phyloP scores from a whole-genome alignment of 768 basidiomycete genomes.

The Mycena haematopus region DNA sequence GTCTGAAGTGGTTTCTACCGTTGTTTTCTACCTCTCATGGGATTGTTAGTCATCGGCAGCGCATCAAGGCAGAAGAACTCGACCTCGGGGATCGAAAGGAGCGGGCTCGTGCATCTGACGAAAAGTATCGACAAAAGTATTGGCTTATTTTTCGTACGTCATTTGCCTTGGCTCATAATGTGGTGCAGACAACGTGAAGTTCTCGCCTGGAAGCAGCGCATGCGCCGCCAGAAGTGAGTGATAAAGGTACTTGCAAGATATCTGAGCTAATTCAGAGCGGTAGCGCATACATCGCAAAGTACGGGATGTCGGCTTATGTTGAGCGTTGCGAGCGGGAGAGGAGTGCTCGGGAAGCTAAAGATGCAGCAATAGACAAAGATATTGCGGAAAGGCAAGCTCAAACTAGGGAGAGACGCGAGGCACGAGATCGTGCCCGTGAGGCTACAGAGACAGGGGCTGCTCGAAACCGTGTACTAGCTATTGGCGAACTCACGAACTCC shows the following conservation, averaged over 20 bases:
- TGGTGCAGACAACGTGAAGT: not conserved
- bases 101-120: not conserved
- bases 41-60: not conserved
- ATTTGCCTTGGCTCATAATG: not conserved
- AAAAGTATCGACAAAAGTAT: constrained; percentile 5
- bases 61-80: not conserved
- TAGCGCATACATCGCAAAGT: not conserved
- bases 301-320: not conserved
- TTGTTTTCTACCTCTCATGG: not conserved
- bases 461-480: too few species aligned
- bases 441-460: too few species aligned
- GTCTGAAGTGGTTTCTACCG: not conserved
- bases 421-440: too few species aligned
- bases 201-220: not conserved
- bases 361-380: not conserved
- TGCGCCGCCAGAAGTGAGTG: not conserved
- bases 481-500: too few species aligned
- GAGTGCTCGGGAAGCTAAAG: not conserved
- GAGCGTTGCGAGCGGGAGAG: too few species aligned
- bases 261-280: not conserved
- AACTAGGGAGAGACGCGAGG: too few species aligned
- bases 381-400: too few species aligned
- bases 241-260: not conserved
- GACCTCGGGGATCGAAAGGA: not conserved
- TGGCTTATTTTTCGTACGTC: not conserved